Percentiles rank a stretch among this genome's conserved stretches.
Evolutionary conservation across 1,284 basidiomycete species (phyloP).

Genomic region (Sporisorium scitamineum): DNA sequence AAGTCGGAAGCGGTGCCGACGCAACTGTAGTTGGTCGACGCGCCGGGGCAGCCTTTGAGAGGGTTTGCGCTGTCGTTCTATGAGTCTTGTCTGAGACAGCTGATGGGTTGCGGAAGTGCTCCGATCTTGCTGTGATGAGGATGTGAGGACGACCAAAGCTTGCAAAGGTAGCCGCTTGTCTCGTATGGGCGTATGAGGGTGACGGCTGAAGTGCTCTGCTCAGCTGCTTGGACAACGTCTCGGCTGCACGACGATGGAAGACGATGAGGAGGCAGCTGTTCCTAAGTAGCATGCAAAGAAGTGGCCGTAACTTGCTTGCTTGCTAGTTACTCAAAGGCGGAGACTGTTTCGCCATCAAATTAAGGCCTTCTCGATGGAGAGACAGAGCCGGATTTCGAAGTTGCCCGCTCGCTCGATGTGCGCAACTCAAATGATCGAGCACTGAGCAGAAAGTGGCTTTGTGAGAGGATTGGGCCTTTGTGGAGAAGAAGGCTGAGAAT

Average conservation of each 20-base stretch:
- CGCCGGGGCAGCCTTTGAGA: neutral
- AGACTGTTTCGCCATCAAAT: neutral
- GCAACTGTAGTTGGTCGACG: neutral
- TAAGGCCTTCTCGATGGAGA: neutral
- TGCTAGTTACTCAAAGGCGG: neutral
- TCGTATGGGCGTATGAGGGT: neutral
- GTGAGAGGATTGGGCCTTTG: neutral
- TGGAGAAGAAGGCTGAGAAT: neutral
- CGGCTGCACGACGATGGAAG: neutral
- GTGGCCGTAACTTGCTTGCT: neutral
- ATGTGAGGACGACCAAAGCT: too few relatives aligned
- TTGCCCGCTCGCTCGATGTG: too few relatives aligned
- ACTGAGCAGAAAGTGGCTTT: neutral
- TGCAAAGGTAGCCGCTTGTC: neutral
- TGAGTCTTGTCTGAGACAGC: neutral
- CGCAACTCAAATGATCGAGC: too few relatives aligned
- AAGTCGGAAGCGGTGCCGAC: conserved; percentile 5
- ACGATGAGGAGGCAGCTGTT: neutral
- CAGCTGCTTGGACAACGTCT: neutral
- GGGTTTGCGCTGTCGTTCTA: neutral
- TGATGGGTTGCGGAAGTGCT: neutral
- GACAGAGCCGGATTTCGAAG: neutral
- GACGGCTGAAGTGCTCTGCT: neutral
- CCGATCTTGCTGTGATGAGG: neutral
- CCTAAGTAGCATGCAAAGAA: conserved; percentile 1